phyloP scores from a whole-genome alignment of 306 rosid species.

The Purshia tridentata region DNA sequence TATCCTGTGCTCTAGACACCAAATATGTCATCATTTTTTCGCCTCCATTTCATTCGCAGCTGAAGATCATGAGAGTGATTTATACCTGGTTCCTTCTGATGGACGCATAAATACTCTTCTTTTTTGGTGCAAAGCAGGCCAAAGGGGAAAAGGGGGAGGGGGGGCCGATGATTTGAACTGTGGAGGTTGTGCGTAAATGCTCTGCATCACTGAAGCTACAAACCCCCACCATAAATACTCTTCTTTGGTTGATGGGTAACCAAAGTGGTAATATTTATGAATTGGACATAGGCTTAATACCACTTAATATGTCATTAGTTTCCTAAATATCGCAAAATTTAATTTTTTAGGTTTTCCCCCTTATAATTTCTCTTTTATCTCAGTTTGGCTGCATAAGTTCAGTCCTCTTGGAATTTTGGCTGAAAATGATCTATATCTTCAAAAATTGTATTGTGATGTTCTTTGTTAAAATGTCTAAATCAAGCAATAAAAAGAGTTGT shows the following conservation, averaged over 20 bases:
- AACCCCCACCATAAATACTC: too few relatives aligned
- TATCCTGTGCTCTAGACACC: constrained; percentile 3
- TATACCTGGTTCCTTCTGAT: background rate
- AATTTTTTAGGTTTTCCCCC: background rate
- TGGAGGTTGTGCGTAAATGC: too few relatives aligned
- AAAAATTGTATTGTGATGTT: background rate
- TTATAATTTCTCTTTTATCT: background rate
- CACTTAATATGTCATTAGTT: background rate
- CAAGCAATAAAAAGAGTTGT: background rate
- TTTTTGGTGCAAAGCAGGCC: too few relatives aligned
- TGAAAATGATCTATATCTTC: background rate
- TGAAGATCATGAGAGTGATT: background rate
- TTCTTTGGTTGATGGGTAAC: background rate
- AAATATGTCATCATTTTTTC: background rate
- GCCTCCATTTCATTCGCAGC: background rate
- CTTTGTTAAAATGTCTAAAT: constrained; percentile 3
- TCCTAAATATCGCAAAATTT: background rate
- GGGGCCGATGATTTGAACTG: too few relatives aligned
- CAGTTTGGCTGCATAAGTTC: background rate
- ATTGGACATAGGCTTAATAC: background rate
- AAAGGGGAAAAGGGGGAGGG: too few relatives aligned
- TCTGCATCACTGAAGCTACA: too few relatives aligned
- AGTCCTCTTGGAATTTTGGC: background rate
- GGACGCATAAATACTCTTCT: background rate
- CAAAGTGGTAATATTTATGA: background rate